A percentile compares a stretch with the other conserved stretches of the same genome.
Evolutionary conservation across 805 yeast genomes (phyloP).

Genomic region (Wickerhamomyces queroliae): DNA sequence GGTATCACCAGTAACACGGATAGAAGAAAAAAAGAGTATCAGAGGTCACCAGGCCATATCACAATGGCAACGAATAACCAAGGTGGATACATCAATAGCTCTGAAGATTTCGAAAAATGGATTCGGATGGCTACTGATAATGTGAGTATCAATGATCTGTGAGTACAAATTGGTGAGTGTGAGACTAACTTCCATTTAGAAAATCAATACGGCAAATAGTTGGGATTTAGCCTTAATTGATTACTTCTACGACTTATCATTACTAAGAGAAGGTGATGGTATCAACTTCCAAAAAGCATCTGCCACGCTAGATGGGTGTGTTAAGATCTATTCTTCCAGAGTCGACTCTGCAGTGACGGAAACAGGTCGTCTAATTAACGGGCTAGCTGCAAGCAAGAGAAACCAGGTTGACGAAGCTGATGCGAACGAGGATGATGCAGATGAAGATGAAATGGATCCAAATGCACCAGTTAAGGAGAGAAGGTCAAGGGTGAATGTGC

Average conservation of each 20-base stretch:
- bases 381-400: constrained; percentile 46
- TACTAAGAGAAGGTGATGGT: constrained; percentile 68
- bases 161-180: not conserved
- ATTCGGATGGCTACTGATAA: constrained; percentile 25
- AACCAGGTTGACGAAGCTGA: constrained; percentile 17
- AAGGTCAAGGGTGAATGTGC: constrained; percentile 18
- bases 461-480: constrained; percentile 20
- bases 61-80: not conserved
- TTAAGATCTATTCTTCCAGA: constrained; percentile 83
- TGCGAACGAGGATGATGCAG: constrained; percentile 20
- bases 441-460: constrained; percentile 21
- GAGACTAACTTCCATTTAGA: constrained; percentile 19
- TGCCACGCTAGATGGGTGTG: constrained; percentile 90
- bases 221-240: constrained; percentile 92
- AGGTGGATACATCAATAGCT: not conserved
- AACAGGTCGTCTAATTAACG: constrained; percentile 77
- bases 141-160: not conserved
- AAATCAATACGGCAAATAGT: constrained; percentile 77
- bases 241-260: constrained; percentile 78
- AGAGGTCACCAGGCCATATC: not conserved
- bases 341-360: constrained; percentile 93
- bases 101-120: constrained; percentile 22
- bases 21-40: not conserved
- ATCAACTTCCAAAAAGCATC: constrained; percentile 89
- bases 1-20: no score